phyloP scores from a whole-genome alignment of 2,329 filamentous ascomycete species.

The Phialemoniopsis sp. region DNA sequence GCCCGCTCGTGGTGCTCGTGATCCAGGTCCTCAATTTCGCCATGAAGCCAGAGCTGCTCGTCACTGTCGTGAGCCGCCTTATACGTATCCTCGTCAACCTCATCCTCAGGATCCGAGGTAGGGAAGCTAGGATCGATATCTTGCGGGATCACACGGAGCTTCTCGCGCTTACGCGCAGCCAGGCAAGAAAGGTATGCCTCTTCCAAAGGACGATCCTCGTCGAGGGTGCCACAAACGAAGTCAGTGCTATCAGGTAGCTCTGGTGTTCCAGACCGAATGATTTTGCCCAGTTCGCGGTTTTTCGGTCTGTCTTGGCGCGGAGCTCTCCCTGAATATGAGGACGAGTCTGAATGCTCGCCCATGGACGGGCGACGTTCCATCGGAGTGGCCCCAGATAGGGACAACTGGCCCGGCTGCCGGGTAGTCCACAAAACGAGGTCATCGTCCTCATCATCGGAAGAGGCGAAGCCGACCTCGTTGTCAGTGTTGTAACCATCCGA shows the following conservation, averaged over 20 bases:
- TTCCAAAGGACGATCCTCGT: constrained; percentile 92
- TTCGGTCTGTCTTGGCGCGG: constrained; percentile 22
- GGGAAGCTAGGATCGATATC: constrained; percentile 98
- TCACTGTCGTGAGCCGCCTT: constrained; percentile 61
- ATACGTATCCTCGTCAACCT: constrained; percentile 69
- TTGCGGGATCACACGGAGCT: constrained; percentile 81
- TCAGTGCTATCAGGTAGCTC: constrained; percentile 96
- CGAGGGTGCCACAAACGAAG: constrained; percentile 96
- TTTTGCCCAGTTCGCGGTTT: constrained; percentile 33
- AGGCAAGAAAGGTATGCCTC: constrained; percentile 86
- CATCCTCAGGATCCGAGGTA: constrained; percentile 85
- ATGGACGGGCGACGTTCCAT: constrained; percentile 33
- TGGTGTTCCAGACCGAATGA: constrained; percentile 65
- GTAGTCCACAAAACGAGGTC: constrained; percentile 59
- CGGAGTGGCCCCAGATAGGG: constrained; percentile 28
- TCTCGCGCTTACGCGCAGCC: constrained; percentile 75
- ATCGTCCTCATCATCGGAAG: constrained; percentile 67
- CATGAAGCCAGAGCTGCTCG: constrained; percentile 65
- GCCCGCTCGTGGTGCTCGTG: constrained; percentile 49
- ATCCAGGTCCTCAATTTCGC: constrained; percentile 63
- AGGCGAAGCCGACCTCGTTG: constrained; percentile 64
- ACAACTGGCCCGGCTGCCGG: constrained; percentile 31
- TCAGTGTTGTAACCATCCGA: constrained; percentile 72
- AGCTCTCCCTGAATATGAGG: constrained; percentile 42
- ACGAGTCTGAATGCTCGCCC: constrained; percentile 55